Evolutionary conservation across 2,329 filamentous ascomycete genomes (phyloP).

Genomic region (Ceratocystis destructans): DNA sequence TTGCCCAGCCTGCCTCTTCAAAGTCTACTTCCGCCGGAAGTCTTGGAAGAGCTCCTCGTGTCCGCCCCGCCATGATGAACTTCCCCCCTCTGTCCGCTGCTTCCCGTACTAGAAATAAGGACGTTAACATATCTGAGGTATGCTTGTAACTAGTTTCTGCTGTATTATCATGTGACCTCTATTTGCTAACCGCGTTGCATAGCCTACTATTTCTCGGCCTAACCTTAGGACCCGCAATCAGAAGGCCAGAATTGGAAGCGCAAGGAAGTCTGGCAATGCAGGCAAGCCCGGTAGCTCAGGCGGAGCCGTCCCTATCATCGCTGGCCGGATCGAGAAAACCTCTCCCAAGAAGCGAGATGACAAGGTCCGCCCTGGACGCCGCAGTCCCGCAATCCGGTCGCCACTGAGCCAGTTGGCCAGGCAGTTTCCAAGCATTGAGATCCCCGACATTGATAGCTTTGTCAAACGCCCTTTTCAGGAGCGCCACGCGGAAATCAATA

Average conservation of each 20-base stretch:
- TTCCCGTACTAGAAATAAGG: background rate
- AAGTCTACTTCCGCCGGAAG: background rate
- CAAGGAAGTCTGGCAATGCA: background rate
- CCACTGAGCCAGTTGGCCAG: conserved; percentile 60
- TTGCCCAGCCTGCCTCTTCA: too few species aligned
- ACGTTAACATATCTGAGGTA: background rate
- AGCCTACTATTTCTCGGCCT: conserved; percentile 8
- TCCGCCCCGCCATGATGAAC: background rate
- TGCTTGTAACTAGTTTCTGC: background rate
- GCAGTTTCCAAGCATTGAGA: conserved; percentile 44
- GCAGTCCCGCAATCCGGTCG: conserved; percentile 37
- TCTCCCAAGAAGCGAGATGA: conserved; percentile 25
- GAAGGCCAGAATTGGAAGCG: background rate
- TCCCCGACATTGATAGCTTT: conserved; percentile 68
- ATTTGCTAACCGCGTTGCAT: background rate
- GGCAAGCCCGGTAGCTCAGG: background rate
- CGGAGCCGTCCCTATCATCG: background rate
- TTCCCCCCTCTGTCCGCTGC: background rate
- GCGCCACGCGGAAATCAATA: conserved; percentile 53
- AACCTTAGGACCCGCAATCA: conserved; percentile 11
- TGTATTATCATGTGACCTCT: background rate
- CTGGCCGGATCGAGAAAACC: conserved; percentile 17
- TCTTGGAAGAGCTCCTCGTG: too few species aligned
- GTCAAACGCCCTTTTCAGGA: conserved; percentile 57
- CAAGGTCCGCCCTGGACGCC: conserved; percentile 24